These are phyloP conservation scores for Tillandsia leiboldiana DNA, from an alignment of 176 grass and related monocot genomes.

Conservation along the genomic window DNA sequence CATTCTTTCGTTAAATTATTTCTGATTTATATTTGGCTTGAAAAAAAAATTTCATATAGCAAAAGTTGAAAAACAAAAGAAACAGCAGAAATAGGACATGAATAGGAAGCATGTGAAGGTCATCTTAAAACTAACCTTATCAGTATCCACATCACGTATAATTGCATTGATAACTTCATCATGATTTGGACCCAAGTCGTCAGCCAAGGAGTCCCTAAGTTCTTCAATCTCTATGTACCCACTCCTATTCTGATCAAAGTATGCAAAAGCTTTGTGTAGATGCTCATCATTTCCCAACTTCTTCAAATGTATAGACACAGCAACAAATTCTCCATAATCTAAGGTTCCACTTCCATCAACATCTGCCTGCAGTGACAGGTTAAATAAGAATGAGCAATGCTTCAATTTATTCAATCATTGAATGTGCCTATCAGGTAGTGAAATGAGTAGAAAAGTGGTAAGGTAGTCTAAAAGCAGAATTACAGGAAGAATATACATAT, in stretches of 20 bases:
- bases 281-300: conserved; percentile 76
- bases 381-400: not conserved
- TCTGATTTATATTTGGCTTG: not conserved
- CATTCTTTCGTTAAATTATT: too few relatives aligned
- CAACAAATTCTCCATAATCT: conserved; percentile 75
- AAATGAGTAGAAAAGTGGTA: too few relatives aligned
- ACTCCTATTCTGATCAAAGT: conserved; percentile 64
- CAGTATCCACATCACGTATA: conserved; percentile 67
- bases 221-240: conserved; percentile 93
- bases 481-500: too few relatives aligned
- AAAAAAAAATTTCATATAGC: not conserved
- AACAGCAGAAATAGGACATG: not conserved
- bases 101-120: conserved; percentile 1
- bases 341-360: conserved; percentile 61
- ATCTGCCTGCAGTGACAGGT: conserved; percentile 43
- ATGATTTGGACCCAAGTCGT: conserved; percentile 52
- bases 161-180: conserved; percentile 73
- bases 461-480: too few relatives aligned
- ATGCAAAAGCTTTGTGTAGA: conserved; percentile 69
- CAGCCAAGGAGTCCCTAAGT: conserved; percentile 48
- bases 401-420: not conserved
- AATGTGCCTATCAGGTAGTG: too few relatives aligned
- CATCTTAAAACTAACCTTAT: conserved; percentile 49
- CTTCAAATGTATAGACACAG: conserved; percentile 73
- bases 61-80: not conserved